phyloP scores from a whole-genome alignment of 2,329 filamentous ascomycete species.

The Alternaria sp. region DNA sequence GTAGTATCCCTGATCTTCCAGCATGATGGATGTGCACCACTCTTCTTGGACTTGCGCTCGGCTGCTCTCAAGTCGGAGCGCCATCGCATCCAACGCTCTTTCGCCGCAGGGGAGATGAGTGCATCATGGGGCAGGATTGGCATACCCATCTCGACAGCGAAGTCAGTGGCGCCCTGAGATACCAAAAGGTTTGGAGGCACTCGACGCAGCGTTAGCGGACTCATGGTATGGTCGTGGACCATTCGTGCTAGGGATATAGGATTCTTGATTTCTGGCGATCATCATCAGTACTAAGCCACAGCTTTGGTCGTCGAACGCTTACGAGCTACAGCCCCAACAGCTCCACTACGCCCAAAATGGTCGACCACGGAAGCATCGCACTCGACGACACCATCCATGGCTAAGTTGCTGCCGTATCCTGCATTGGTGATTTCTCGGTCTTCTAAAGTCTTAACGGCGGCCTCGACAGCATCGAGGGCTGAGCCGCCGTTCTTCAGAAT shows the following conservation, averaged over 20 bases:
- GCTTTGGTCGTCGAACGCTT: constrained; percentile 51
- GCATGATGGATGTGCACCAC: constrained; percentile 35
- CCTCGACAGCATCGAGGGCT: constrained; percentile 88
- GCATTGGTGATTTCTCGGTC: constrained; percentile 97
- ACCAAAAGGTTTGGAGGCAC: constrained; percentile 94
- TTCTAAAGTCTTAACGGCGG: constrained; percentile 85
- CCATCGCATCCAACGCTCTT: constrained; percentile 83
- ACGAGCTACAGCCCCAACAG: constrained; percentile 91
- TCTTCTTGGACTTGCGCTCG: constrained; percentile 57
- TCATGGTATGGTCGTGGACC: constrained; percentile 79
- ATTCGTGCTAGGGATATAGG: constrained; percentile 86
- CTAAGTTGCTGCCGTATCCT: constrained; percentile 93
- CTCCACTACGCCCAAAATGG: constrained; percentile 88
- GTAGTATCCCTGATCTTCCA: constrained; percentile 35
- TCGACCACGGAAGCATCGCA: constrained; percentile 95
- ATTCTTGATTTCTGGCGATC: constrained; percentile 79
- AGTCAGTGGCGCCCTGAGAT: constrained; percentile 84
- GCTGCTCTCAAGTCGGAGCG: constrained; percentile 71
- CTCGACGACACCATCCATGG: constrained; percentile 89
- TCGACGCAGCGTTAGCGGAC: constrained; percentile 80
- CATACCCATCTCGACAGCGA: constrained; percentile 81
- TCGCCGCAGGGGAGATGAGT: constrained; percentile 80
- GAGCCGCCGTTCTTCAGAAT: constrained; percentile 79
- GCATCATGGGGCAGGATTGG: constrained; percentile 75
- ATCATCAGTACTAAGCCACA: constrained; percentile 24